Evolutionary conservation across 257 asterid species (phyloP).

Genomic region (Solanum rostratum): DNA sequence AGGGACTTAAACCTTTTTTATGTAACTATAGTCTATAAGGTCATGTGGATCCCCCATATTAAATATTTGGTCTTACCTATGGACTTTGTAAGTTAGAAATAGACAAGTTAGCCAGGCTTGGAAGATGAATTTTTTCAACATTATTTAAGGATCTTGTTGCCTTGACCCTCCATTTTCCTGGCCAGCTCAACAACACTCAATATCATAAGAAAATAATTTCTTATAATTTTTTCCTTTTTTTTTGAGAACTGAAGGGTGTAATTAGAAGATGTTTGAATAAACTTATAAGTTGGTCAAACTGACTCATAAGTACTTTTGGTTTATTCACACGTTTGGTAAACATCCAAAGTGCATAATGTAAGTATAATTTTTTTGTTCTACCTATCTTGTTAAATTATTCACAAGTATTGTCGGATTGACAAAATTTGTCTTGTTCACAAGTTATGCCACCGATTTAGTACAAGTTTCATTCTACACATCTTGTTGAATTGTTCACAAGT

Average conservation of each 20-base stretch:
- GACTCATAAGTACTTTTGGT: no score
- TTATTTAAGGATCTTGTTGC: not conserved
- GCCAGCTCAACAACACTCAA: not conserved
- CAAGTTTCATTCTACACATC: no score
- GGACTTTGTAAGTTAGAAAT: not conserved
- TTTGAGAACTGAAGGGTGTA: not conserved
- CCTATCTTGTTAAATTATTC: not conserved
- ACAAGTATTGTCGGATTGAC: not conserved
- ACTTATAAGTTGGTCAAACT: no score
- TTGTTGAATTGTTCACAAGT: not conserved
- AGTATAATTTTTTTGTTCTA: no score
- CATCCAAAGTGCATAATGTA: no score
- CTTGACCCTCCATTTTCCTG: not conserved
- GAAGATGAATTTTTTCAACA: not conserved
- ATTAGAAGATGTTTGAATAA: no score
- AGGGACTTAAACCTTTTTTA: not conserved
- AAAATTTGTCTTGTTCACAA: not conserved
- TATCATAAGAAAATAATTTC: not conserved
- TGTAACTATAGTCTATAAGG: not conserved
- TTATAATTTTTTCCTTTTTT: not conserved
- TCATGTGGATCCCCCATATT: not conserved
- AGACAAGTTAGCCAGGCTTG: not conserved
- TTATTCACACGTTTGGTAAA: no score
- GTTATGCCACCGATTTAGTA: not conserved
- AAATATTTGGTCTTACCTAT: not conserved